These are phyloP conservation scores for Penicillium griseofulvum DNA, from an alignment of 2,329 filamentous ascomycete species.

Conservation along the genomic window DNA sequence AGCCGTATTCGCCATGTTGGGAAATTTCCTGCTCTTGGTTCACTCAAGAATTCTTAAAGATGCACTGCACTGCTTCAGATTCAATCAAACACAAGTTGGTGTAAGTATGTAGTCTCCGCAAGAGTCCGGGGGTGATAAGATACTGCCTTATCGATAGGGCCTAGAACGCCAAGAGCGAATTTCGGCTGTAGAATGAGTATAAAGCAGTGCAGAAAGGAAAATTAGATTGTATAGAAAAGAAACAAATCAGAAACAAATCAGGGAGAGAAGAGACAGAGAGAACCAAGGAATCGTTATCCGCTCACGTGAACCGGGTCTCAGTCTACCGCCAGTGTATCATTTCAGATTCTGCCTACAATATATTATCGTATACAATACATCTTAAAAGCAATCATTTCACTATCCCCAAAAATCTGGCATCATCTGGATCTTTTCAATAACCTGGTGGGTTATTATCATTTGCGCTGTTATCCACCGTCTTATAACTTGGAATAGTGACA, in stretches of 20 bases:
- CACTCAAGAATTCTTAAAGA: not conserved
- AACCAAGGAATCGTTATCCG: not conserved
- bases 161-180: not conserved
- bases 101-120: slow-evolving; percentile 8
- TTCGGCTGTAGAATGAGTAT: not conserved
- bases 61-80: slow-evolving; percentile 8
- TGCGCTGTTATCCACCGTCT: not conserved
- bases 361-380: too few relatives aligned
- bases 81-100: slow-evolving; percentile 1
- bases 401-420: not conserved
- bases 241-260: not conserved
- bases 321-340: not conserved
- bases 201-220: slow-evolving; percentile 1
- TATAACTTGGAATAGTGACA: not conserved
- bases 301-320: not conserved
- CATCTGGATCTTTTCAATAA: not conserved
- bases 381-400: too few relatives aligned
- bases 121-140: slow-evolving; percentile 16
- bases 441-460: not conserved
- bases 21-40: not conserved
- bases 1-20: slow-evolving; percentile 72
- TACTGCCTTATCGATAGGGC: slow-evolving; percentile 13
- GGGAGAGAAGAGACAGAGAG: not conserved
- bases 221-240: not conserved
- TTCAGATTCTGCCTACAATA: not conserved